Percentiles rank a stretch among this genome's conserved stretches.
phyloP scores from a whole-genome alignment of 805 yeast species.

The Suhomyces kilbournensis region DNA sequence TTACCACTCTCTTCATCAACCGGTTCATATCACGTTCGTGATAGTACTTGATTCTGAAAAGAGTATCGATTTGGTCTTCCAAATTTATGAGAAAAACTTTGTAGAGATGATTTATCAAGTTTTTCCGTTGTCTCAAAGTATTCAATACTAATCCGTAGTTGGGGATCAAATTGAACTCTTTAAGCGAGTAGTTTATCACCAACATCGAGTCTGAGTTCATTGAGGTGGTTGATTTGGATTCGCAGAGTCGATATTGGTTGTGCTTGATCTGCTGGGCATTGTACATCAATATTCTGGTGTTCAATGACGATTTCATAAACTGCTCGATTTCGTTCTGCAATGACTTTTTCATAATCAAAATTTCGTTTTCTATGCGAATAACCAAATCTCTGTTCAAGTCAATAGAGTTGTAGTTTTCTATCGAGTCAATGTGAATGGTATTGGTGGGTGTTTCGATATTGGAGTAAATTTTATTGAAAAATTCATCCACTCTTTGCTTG shows the following conservation, averaged over 20 bases:
- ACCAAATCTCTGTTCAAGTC: conserved; percentile 17
- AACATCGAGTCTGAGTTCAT: conserved; percentile 7
- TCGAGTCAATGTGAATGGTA: conserved; percentile 24
- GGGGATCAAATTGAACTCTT: conserved; percentile 34
- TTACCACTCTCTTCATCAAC: conserved; percentile 26
- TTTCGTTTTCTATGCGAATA: conserved; percentile 25
- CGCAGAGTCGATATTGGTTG: conserved; percentile 32
- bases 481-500: conserved; percentile 9
- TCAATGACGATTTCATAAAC: conserved; percentile 17
- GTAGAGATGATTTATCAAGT: conserved; percentile 31
- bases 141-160: conserved; percentile 27
- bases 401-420: conserved; percentile 27
- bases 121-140: conserved; percentile 19
- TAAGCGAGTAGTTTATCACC: conserved; percentile 21
- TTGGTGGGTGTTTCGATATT: conserved; percentile 23
- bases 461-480: conserved; percentile 19
- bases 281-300: conserved; percentile 18
- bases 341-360: conserved; percentile 25
- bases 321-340: conserved; percentile 31
- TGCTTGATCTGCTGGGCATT: conserved; percentile 25
- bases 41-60: conserved; percentile 34
- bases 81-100: conserved; percentile 36
- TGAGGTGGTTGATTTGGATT: conserved; percentile 11
- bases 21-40: conserved; percentile 24
- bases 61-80: conserved; percentile 36